Conservation (phyloP, 768 basidiomycete species). For the Auriscalpium microsporum region DNA sequence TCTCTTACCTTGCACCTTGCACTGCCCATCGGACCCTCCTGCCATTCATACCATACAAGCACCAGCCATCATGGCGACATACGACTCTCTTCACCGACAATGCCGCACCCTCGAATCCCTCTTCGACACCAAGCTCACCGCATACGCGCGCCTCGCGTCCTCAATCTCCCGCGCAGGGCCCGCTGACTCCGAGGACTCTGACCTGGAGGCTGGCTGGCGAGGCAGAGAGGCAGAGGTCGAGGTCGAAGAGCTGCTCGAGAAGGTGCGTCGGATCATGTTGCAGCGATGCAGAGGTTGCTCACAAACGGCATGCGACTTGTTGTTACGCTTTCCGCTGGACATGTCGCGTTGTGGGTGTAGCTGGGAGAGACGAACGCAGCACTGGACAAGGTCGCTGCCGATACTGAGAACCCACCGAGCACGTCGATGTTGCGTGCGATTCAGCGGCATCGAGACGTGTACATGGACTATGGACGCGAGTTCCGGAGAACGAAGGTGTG, state of each 20-base stretch:
- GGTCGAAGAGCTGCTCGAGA: slow-evolving; percentile 76
- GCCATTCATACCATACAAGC: background rate
- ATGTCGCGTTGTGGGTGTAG: slow-evolving; percentile 31
- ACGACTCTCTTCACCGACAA: slow-evolving; percentile 86
- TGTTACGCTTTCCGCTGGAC: slow-evolving; percentile 3
- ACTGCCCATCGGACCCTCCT: background rate
- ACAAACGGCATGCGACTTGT: slow-evolving; percentile 3
- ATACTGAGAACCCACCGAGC: slow-evolving; percentile 62
- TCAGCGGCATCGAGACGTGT: slow-evolving; percentile 84
- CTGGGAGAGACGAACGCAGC: slow-evolving; percentile 83
- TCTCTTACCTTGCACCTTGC: background rate
- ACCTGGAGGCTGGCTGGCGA: slow-evolving; percentile 50
- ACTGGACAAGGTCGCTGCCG: slow-evolving; percentile 56
- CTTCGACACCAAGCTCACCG: slow-evolving; percentile 83
- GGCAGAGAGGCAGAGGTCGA: slow-evolving; percentile 82
- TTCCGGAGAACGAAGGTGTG: slow-evolving; percentile 76
- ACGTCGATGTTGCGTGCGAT: slow-evolving; percentile 83
- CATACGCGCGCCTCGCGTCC: slow-evolving; percentile 82
- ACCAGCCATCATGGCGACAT: slow-evolving; percentile 49
- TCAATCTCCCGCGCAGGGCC: slow-evolving; percentile 43
- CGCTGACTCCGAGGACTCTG: slow-evolving; percentile 46
- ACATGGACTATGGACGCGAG: slow-evolving; percentile 82
- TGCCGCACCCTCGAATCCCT: slow-evolving; percentile 90
- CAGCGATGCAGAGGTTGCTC: background rate
- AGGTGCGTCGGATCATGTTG: slow-evolving; percentile 39